A percentile compares a stretch with the other conserved stretches of the same genome.
Evolutionary conservation across 352 stramenopile genomes (phyloP).

Genomic region (Phytophthora podocarpi): DNA sequence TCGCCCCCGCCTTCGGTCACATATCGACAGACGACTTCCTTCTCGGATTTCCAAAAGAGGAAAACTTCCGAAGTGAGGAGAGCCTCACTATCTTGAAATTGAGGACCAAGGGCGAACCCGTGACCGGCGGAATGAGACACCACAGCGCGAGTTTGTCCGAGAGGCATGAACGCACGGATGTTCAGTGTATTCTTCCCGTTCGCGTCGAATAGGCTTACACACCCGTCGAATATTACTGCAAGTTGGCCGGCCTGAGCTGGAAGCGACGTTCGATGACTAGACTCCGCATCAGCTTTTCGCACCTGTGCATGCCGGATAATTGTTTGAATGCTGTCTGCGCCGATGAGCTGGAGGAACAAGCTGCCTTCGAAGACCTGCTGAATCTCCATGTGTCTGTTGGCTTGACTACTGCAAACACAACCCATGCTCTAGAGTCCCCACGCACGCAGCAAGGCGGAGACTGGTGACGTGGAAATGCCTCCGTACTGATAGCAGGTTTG

Average conservation of each 20-base stretch:
- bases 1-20: slow-evolving; percentile 58
- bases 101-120: slow-evolving; percentile 26
- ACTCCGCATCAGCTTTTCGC: slow-evolving; percentile 43
- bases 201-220: slow-evolving; percentile 51
- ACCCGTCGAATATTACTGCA: slow-evolving; percentile 61
- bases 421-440: slow-evolving; percentile 47
- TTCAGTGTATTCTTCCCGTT: slow-evolving; percentile 49
- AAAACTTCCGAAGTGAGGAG: slow-evolving; percentile 54
- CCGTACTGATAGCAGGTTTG: slow-evolving; percentile 6
- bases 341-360: slow-evolving; percentile 69
- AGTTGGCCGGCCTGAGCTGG: slow-evolving; percentile 36
- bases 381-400: slow-evolving; percentile 42
- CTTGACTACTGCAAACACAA: slow-evolving; percentile 49
- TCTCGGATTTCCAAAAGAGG: slow-evolving; percentile 65
- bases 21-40: slow-evolving; percentile 70
- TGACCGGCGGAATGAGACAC: slow-evolving; percentile 2
- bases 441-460: slow-evolving; percentile 15
- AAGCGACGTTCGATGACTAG: slow-evolving; percentile 32
- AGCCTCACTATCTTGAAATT: slow-evolving; percentile 33
- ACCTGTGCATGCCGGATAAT: slow-evolving; percentile 57
- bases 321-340: slow-evolving; percentile 49
- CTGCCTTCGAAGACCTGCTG: slow-evolving; percentile 56
- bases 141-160: slow-evolving; percentile 4
- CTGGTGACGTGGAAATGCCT: neutral
- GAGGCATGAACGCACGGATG: slow-evolving; percentile 38